Evolutionary conservation across 768 basidiomycete species (phyloP).

Genomic region (Lanmaoa pseudosensibilis): DNA sequence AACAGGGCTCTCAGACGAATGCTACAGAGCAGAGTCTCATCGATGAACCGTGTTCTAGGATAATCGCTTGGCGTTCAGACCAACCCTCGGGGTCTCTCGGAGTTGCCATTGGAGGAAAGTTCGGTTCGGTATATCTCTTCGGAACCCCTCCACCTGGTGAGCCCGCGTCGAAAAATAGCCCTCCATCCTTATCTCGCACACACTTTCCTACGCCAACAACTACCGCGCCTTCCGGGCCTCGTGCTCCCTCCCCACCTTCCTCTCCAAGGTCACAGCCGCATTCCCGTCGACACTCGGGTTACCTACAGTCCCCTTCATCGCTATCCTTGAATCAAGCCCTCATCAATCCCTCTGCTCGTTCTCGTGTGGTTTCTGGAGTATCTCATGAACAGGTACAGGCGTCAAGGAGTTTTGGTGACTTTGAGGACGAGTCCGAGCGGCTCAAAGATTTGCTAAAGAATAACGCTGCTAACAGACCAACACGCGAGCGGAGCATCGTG

Average conservation of each 20-base stretch:
- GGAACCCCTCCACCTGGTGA: constrained; percentile 27
- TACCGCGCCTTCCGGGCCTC: constrained; percentile 7
- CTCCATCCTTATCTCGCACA: constrained; percentile 17
- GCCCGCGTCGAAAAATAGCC: constrained; percentile 2
- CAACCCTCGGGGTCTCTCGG: constrained; percentile 11
- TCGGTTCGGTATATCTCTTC: constrained; percentile 31
- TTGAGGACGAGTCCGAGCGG: constrained; percentile 76
- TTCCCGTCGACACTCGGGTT: constrained; percentile 30
- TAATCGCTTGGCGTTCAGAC: constrained; percentile 20
- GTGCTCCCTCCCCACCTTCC: constrained; percentile 20
- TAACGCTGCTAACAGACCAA: constrained; percentile 38
- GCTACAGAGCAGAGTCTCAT: constrained; percentile 26
- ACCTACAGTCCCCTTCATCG: constrained; percentile 39
- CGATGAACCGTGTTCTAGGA: constrained; percentile 18
- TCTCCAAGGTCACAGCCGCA: constrained; percentile 20
- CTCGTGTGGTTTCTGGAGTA: constrained; percentile 70
- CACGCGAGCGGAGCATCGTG: constrained; percentile 28
- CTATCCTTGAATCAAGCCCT: constrained; percentile 39
- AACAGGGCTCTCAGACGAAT: constrained; percentile 9
- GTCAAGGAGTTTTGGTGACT: constrained; percentile 76
- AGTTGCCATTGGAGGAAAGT: constrained; percentile 21
- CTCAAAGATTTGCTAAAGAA: constrained; percentile 73
- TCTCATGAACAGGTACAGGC: constrained; percentile 73
- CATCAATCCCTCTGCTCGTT: constrained; percentile 54
- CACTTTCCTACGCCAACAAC: constrained; percentile 1